A percentile compares a stretch with the other conserved stretches of the same genome.
phyloP scores from a whole-genome alignment of 306 rosid genomes.

The Adenanthera pavonina region DNA sequence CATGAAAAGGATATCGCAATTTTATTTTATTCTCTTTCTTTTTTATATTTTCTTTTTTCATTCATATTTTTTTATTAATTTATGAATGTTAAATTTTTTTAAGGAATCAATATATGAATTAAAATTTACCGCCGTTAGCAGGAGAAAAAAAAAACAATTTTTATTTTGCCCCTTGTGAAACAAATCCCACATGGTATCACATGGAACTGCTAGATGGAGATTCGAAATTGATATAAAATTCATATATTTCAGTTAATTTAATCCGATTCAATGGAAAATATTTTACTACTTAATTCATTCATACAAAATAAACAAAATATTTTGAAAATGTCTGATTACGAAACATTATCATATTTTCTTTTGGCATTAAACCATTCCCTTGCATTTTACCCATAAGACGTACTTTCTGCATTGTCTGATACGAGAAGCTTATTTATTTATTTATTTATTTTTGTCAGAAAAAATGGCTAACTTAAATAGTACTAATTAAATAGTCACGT shows the following conservation, averaged over 20 bases:
- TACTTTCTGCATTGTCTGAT: neutral
- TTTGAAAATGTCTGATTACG: neutral
- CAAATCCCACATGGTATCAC: slow-evolving; percentile 3
- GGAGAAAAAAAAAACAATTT: neutral
- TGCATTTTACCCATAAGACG: neutral
- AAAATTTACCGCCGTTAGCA: neutral
- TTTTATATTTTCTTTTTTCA: neutral
- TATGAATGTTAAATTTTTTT: neutral
- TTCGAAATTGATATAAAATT: neutral
- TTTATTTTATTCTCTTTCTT: neutral
- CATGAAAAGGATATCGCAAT: neutral
- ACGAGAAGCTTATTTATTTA: neutral
- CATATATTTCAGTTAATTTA: neutral
- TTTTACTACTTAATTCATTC: neutral
- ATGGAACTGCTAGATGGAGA: neutral
- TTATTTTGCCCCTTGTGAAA: slow-evolving; percentile 1
- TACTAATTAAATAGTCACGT: neutral
- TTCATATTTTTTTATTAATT: neutral
- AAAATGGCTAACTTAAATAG: neutral
- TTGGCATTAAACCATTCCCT: neutral
- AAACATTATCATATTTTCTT: neutral
- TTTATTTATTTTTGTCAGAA: too few relatives aligned
- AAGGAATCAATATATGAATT: neutral
- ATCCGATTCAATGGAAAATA: neutral
- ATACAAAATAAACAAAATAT: neutral